These are phyloP conservation scores for Paramecium pentaurelia DNA, from an alignment of 73 alveolate species.

Conservation along the genomic window DNA sequence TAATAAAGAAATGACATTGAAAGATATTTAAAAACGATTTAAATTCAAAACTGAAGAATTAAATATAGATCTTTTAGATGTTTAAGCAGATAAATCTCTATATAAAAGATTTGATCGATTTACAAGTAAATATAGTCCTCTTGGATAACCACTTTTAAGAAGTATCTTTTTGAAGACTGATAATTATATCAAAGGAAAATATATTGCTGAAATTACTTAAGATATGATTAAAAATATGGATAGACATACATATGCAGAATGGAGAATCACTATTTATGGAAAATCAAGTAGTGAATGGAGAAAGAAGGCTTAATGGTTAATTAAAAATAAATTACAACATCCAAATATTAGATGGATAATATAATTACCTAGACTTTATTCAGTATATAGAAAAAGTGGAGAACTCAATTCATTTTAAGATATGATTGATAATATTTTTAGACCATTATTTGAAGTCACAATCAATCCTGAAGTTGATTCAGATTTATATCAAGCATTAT, in stretches of 20 bases:
- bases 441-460: slow-evolving; percentile 59
- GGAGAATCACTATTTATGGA: slow-evolving; percentile 77
- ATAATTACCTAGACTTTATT: slow-evolving; percentile 76
- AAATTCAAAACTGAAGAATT: slow-evolving; percentile 32
- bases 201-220: slow-evolving; percentile 70
- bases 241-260: slow-evolving; percentile 65
- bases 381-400: slow-evolving; percentile 61
- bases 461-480: slow-evolving; percentile 53
- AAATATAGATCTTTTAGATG: slow-evolving; percentile 43
- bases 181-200: slow-evolving; percentile 73
- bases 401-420: slow-evolving; percentile 67
- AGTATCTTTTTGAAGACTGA: slow-evolving; percentile 78
- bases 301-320: slow-evolving; percentile 73
- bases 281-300: slow-evolving; percentile 73
- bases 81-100: slow-evolving; percentile 72
- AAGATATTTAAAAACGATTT: slow-evolving; percentile 23
- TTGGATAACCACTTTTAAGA: slow-evolving; percentile 76
- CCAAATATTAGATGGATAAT: slow-evolving; percentile 74
- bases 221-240: slow-evolving; percentile 72
- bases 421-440: slow-evolving; percentile 70
- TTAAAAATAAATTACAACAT: slow-evolving; percentile 58
- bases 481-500: slow-evolving; percentile 37
- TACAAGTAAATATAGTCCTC: slow-evolving; percentile 74
- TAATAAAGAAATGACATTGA: background rate
- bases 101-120: slow-evolving; percentile 78